These are phyloP conservation scores for Tremella mesenterica DNA, from an alignment of 768 basidiomycete genomes.

Conservation along the genomic window DNA sequence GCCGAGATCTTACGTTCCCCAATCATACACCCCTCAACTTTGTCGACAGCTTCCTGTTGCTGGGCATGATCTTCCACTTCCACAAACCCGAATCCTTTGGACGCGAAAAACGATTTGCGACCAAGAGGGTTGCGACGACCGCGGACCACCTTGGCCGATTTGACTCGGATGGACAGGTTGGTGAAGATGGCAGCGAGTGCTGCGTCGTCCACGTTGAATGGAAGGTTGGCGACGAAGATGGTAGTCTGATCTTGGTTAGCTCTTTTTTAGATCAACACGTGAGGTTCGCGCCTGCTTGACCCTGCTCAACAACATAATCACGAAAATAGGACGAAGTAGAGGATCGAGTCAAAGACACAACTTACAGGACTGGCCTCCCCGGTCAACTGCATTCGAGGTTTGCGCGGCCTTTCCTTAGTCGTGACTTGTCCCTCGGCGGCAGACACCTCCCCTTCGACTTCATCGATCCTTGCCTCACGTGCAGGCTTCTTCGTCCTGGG, in stretches of 20 bases:
- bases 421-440: constrained; percentile 14
- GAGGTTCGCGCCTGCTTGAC: too few species aligned
- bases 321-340: too few species aligned
- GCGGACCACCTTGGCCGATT: constrained; percentile 74
- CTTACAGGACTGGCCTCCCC: constrained; percentile 38
- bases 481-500: constrained; percentile 18
- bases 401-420: constrained; percentile 27
- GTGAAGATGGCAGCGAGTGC: constrained; percentile 73
- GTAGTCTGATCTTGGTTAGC: constrained; percentile 40
- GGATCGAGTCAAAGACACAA: too few species aligned
- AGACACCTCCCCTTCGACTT: constrained; percentile 8
- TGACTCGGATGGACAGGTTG: constrained; percentile 70
- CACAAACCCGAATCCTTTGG: constrained; percentile 97
- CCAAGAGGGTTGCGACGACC: constrained; percentile 42
- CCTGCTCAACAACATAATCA: too few species aligned
- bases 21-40: constrained; percentile 78
- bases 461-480: constrained; percentile 39
- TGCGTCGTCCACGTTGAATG: constrained; percentile 83
- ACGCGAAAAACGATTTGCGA: constrained; percentile 67
- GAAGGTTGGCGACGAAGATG: constrained; percentile 95
- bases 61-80: constrained; percentile 82
- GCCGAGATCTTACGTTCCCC: constrained; percentile 78
- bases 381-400: constrained; percentile 28
- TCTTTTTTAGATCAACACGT: neutral
- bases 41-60: constrained; percentile 82